Base-by-base conservation (phyloP, 2,329 filamentous ascomycete genomes). In the Ceratocystis destructans region DNA sequence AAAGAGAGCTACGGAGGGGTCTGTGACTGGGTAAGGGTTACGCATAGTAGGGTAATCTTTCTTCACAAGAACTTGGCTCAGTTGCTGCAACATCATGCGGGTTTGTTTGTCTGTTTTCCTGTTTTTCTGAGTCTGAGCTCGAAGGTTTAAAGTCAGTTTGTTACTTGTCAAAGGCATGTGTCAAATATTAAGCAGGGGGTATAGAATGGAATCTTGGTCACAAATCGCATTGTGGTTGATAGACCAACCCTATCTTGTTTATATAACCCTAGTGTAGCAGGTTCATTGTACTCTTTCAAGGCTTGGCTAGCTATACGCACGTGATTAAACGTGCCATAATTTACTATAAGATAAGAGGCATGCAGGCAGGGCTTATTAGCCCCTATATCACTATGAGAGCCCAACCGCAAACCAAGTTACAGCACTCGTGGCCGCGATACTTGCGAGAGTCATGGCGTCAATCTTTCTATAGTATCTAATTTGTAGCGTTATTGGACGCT, bases 241-340 rank as follows among this genome's bases (percentile, higher is more conserved):
- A 20, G 0, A 0, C 1, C 5, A 57, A 57, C 53, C 53, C 53
- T 57, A 57, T 0, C 0, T 17, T 2, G 0, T 8, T 6, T 2
- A 8, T 17, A 1, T 20, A 20, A 22, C n/a, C 46, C 15, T 20
- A 50, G 8, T 3, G 7, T 20, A 10, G 2, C 20, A 8, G 7
- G 5, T 12, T 12, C 6, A 20, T 20, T 50, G 20, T 22, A 3
- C 46, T 20, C 17, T 50, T 5, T 25, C 10, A 12, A 12, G 37
- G 37, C 37, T 41, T 41, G 37, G 46, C 10, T 25, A 1, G 7
- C 20, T 22, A 8, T 10, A 20, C 8, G 6, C 20, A 25, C 17
- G 46, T 50, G 46, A 50, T 50, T 22, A 7, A 50, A n/a, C n/a
- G 6, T 41, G 37, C 8, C 37, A 41, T 8, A 41, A 41, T 41